These are phyloP conservation scores for Ogataea hybrid DNA, from an alignment of 1,139 yeast genomes.

Conservation along the genomic window DNA sequence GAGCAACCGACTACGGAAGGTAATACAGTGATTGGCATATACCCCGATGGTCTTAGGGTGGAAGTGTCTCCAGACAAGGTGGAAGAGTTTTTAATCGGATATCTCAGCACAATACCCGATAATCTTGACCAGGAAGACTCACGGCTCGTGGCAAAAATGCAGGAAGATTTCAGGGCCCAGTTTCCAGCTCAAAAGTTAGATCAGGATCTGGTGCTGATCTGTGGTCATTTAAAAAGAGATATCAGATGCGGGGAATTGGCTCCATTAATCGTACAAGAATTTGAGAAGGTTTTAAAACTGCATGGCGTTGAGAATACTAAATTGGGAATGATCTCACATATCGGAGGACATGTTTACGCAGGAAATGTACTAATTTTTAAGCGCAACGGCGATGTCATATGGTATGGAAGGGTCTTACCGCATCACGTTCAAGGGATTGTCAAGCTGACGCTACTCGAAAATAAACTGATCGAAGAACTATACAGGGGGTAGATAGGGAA, in stretches of 20 bases:
- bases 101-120: constrained; percentile 36
- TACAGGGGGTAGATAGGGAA: constrained; percentile 43
- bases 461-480: constrained; percentile 50
- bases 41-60: constrained; percentile 51
- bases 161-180: constrained; percentile 10
- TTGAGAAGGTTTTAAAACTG: constrained; percentile 40
- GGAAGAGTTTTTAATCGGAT: constrained; percentile 42
- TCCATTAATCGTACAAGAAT: constrained; percentile 53
- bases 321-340: constrained; percentile 61
- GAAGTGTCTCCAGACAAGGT: constrained; percentile 35
- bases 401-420: constrained; percentile 74
- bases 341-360: constrained; percentile 80
- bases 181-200: constrained; percentile 14
- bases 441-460: constrained; percentile 46
- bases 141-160: constrained; percentile 8
- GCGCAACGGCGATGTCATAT: constrained; percentile 42
- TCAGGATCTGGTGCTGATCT: constrained; percentile 43
- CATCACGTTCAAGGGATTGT: constrained; percentile 66
- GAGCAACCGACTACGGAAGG: constrained; percentile 9
- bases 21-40: constrained; percentile 34
- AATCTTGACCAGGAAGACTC: constrained; percentile 17
- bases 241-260: constrained; percentile 65
- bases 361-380: constrained; percentile 65
- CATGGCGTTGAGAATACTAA: constrained; percentile 21
- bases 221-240: constrained; percentile 68